Conservation (phyloP, 257 asterid genomes). For the Jacaranda copaia region DNA sequence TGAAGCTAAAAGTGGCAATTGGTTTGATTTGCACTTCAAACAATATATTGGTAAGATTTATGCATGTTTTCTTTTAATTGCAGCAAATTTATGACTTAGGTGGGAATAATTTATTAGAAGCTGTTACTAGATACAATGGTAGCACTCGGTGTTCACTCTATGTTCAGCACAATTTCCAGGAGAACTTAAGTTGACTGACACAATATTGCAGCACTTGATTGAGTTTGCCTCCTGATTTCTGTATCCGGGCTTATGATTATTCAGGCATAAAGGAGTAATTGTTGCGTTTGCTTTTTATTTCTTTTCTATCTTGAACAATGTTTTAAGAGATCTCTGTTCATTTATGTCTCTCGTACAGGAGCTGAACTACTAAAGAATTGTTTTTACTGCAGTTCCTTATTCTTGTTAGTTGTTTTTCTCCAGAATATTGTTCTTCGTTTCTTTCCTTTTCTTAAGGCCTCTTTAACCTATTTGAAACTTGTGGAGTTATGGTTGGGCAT, state of each 20-base stretch:
- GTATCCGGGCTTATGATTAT: too few relatives aligned
- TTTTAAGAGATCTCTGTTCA: too few relatives aligned
- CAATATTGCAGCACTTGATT: too few relatives aligned
- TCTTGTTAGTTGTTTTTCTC: too few relatives aligned
- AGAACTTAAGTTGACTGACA: background rate
- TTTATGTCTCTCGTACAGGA: too few relatives aligned
- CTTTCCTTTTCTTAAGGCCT: slow-evolving; percentile 3
- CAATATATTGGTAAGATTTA: background rate
- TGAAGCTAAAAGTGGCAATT: slow-evolving; percentile 14
- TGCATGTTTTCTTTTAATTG: background rate
- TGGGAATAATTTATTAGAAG: slow-evolving; percentile 6
- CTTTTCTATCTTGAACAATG: too few relatives aligned
- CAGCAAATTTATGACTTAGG: background rate
- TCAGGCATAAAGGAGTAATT: too few relatives aligned
- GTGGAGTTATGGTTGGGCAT: slow-evolving; percentile 16
- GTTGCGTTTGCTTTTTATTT: too few relatives aligned
- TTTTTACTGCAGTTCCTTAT: too few relatives aligned
- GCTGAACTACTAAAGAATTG: too few relatives aligned
- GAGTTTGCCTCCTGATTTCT: too few relatives aligned
- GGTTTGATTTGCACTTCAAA: background rate
- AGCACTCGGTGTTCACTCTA: background rate
- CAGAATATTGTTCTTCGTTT: background rate
- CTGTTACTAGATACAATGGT: background rate
- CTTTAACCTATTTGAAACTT: background rate
- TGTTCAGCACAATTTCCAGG: background rate